Conservation (phyloP, 805 yeast species). For the Maudiozyma bulderi region DNA sequence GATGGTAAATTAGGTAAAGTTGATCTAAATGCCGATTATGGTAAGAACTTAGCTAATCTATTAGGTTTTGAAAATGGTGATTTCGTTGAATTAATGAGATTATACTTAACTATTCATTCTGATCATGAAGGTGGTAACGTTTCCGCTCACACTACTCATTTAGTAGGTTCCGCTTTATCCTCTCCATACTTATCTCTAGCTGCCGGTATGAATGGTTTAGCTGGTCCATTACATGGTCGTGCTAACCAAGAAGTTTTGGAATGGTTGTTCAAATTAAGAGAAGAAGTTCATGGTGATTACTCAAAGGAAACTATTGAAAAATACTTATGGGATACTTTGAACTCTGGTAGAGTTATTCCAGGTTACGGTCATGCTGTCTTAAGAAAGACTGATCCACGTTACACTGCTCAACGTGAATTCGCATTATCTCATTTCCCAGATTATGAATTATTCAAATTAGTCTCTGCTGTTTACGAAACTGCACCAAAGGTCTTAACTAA, state of each 20-base stretch:
- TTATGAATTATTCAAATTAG: conserved; percentile 69
- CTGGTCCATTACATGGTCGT: conserved; percentile 83
- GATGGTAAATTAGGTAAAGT: conserved; percentile 58
- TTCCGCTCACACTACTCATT: conserved; percentile 77
- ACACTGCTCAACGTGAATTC: conserved; percentile 76
- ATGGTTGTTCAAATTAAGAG: conserved; percentile 63
- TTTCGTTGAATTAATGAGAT: conserved; percentile 70
- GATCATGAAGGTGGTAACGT: conserved; percentile 91
- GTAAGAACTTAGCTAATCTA: conserved; percentile 51
- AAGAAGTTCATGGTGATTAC: conserved; percentile 52
- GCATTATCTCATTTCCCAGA: conserved; percentile 70
- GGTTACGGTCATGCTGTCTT: conserved; percentile 86
- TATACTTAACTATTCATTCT: conserved; percentile 72
- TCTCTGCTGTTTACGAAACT: conserved; percentile 66
- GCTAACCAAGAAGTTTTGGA: conserved; percentile 82
- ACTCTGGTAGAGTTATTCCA: conserved; percentile 78
- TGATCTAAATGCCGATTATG: conserved; percentile 51
- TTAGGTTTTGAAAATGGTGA: conserved; percentile 54
- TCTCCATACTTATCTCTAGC: conserved; percentile 71
- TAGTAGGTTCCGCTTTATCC: conserved; percentile 75
- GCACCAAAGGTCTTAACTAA: conserved; percentile 73
- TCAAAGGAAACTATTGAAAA: conserved; percentile 60
- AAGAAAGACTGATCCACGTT: conserved; percentile 84
- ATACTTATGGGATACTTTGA: conserved; percentile 70
- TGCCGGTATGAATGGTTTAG: conserved; percentile 77